Evolutionary conservation across 2,329 filamentous ascomycete species (phyloP).

Genomic region (Knoxdaviesia capensis): DNA sequence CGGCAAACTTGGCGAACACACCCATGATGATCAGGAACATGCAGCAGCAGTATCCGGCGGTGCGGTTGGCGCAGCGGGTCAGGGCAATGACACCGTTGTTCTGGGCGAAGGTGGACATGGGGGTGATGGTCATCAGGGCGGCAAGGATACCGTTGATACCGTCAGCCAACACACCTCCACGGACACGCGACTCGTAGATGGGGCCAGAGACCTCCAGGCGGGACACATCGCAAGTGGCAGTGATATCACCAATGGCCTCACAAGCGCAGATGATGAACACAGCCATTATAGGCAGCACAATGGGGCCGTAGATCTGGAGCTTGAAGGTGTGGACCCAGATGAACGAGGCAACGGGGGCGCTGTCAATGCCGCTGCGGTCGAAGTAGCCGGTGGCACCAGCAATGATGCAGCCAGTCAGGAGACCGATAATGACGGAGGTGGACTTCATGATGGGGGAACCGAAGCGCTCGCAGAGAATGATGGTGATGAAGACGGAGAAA

Average conservation of each 20-base stretch:
- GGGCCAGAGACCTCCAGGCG: constrained; percentile 52
- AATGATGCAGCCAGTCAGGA: constrained; percentile 59
- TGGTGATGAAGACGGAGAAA: constrained; percentile 61
- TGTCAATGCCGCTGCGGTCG: constrained; percentile 47
- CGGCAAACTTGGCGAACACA: constrained; percentile 66
- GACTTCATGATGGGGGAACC: constrained; percentile 74
- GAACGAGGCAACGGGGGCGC: constrained; percentile 52
- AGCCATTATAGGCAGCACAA: constrained; percentile 51
- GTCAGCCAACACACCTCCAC: constrained; percentile 61
- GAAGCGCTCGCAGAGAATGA: constrained; percentile 64
- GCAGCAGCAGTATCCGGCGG: constrained; percentile 59
- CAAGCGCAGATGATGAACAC: constrained; percentile 56
- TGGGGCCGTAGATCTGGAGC: constrained; percentile 48
- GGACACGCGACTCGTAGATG: constrained; percentile 56
- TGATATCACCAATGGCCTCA: constrained; percentile 65
- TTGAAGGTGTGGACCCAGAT: constrained; percentile 65
- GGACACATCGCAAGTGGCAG: constrained; percentile 64
- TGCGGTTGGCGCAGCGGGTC: constrained; percentile 63
- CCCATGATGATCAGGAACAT: constrained; percentile 66
- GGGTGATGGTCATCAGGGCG: constrained; percentile 59
- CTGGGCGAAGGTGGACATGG: constrained; percentile 64
- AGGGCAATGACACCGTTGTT: constrained; percentile 74
- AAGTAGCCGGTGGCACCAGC: constrained; percentile 64
- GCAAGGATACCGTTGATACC: constrained; percentile 58
- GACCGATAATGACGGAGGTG: constrained; percentile 53